Percentiles rank a stretch among this genome's conserved stretches.
Conservation (phyloP, 2,329 filamentous ascomycete species). For the Claviceps africana region DNA sequence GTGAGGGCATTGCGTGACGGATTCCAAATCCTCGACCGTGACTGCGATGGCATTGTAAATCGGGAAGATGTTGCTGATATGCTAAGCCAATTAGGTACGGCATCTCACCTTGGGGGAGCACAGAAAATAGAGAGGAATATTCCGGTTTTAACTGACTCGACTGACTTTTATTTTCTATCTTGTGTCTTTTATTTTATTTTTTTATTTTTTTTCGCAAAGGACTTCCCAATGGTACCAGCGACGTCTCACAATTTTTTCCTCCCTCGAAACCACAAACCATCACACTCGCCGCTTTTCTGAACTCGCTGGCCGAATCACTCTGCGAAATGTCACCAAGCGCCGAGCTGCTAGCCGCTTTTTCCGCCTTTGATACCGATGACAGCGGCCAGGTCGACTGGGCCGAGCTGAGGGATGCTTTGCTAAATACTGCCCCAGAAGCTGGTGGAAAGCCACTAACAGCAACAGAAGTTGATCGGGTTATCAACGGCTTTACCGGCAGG, state of each 20-base stretch:
- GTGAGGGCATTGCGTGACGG: slow-evolving; percentile 80
- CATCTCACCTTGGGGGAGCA: not conserved
- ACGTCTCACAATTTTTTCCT: slow-evolving; percentile 74
- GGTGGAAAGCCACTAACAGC: slow-evolving; percentile 52
- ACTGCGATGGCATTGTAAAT: slow-evolving; percentile 72
- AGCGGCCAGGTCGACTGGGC: slow-evolving; percentile 79
- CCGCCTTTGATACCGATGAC: slow-evolving; percentile 91
- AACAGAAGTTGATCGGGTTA: slow-evolving; percentile 71
- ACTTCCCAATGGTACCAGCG: slow-evolving; percentile 55
- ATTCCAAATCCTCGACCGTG: slow-evolving; percentile 83
- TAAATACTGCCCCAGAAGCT: slow-evolving; percentile 67
- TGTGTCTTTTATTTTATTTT: not conserved
- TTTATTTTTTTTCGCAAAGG: slow-evolving; percentile 29
- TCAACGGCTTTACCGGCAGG: slow-evolving; percentile 72
- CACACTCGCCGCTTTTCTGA: slow-evolving; percentile 74
- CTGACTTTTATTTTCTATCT: not conserved
- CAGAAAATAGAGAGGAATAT: not conserved
- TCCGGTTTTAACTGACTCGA: not conserved
- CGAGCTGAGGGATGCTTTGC: slow-evolving; percentile 68
- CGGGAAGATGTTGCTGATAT: slow-evolving; percentile 78
- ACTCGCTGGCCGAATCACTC: slow-evolving; percentile 62
- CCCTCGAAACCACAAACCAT: slow-evolving; percentile 57
- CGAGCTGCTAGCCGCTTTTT: slow-evolving; percentile 80
- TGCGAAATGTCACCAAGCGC: slow-evolving; percentile 59
- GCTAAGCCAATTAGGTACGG: slow-evolving; percentile 64